A percentile compares a stretch with the other conserved stretches of the same genome.
Conservation (phyloP, 1,284 basidiomycete species). For the Butyriboletus appendiculatus region DNA sequence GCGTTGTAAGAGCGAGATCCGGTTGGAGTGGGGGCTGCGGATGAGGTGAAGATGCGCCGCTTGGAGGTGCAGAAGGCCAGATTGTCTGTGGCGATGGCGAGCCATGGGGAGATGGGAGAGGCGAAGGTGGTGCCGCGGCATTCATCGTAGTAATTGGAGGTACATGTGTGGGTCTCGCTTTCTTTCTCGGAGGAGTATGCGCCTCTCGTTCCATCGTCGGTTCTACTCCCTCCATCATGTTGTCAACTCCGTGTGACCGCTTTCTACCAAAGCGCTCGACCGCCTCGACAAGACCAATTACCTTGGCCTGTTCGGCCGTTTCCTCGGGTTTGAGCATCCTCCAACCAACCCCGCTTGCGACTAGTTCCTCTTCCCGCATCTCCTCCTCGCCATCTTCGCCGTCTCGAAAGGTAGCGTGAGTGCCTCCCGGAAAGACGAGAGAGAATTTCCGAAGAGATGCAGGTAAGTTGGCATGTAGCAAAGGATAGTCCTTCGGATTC, state of each 20-base stretch:
- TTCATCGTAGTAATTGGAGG: constrained; percentile 61
- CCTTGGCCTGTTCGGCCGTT: constrained; percentile 45
- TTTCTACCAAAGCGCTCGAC: constrained; percentile 81
- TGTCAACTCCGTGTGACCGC: constrained; percentile 65
- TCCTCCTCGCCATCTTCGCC: constrained; percentile 61
- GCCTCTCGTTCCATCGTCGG: constrained; percentile 48
- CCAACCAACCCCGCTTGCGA: constrained; percentile 71
- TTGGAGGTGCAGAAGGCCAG: constrained; percentile 77
- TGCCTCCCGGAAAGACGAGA: constrained; percentile 74
- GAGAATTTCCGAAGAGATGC: constrained; percentile 70
- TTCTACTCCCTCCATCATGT: constrained; percentile 80
- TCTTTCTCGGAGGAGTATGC: constrained; percentile 71
- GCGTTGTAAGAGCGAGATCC: constrained; percentile 72
- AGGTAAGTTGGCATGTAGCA: constrained; percentile 70
- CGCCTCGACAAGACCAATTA: constrained; percentile 71
- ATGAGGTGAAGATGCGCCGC: constrained; percentile 67
- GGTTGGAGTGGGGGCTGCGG: constrained; percentile 74
- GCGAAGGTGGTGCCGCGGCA: constrained; percentile 76
- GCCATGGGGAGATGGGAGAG: constrained; percentile 78
- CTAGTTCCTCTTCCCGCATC: constrained; percentile 69
- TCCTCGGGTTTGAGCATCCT: constrained; percentile 68
- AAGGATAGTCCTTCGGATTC: constrained; percentile 74
- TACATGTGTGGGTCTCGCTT: constrained; percentile 59
- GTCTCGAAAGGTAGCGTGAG: constrained; percentile 75
- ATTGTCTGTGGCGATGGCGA: constrained; percentile 73